These are phyloP conservation scores for Alternaria incomplexa DNA, from an alignment of 2,329 filamentous ascomycete species.

Conservation along the genomic window DNA sequence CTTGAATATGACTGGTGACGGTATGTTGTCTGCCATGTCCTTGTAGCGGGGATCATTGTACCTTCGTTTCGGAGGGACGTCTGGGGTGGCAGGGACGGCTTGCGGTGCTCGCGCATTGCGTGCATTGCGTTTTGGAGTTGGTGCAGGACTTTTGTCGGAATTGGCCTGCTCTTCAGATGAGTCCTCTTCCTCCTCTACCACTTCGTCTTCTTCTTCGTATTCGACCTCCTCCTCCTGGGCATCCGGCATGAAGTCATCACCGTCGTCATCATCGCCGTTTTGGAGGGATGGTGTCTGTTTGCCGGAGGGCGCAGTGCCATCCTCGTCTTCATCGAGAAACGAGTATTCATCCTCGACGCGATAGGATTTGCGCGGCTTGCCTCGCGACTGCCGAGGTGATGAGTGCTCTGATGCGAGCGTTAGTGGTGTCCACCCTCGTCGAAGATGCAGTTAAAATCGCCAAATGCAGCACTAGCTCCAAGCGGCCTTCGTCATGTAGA, in stretches of 20 bases:
- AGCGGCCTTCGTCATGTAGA: background rate
- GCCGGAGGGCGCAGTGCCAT: conserved; percentile 13
- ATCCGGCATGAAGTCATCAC: conserved; percentile 35
- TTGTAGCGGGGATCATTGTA: background rate
- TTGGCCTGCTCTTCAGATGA: conserved; percentile 19
- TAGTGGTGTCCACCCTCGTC: background rate
- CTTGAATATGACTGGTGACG: conserved; percentile 17
- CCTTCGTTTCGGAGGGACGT: background rate
- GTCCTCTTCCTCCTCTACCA: conserved; percentile 21
- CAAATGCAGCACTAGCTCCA: conserved; percentile 1
- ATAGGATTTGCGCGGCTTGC: conserved; percentile 25
- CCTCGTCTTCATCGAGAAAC: conserved; percentile 31
- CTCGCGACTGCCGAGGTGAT: conserved; percentile 30
- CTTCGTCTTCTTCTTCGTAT: conserved; percentile 45
- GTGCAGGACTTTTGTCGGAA: conserved; percentile 20
- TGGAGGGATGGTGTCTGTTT: conserved; percentile 8
- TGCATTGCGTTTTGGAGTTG: conserved; percentile 4
- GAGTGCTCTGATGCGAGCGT: conserved; percentile 10
- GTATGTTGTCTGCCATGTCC: conserved; percentile 4
- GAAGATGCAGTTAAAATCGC: background rate
- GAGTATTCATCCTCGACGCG: conserved; percentile 29
- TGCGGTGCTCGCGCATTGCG: background rate
- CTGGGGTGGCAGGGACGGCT: background rate
- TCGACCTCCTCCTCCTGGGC: conserved; percentile 32
- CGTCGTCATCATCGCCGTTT: conserved; percentile 27